These are phyloP conservation scores for Leccinum discolor DNA, from an alignment of 1,284 basidiomycete species.

Conservation along the genomic window DNA sequence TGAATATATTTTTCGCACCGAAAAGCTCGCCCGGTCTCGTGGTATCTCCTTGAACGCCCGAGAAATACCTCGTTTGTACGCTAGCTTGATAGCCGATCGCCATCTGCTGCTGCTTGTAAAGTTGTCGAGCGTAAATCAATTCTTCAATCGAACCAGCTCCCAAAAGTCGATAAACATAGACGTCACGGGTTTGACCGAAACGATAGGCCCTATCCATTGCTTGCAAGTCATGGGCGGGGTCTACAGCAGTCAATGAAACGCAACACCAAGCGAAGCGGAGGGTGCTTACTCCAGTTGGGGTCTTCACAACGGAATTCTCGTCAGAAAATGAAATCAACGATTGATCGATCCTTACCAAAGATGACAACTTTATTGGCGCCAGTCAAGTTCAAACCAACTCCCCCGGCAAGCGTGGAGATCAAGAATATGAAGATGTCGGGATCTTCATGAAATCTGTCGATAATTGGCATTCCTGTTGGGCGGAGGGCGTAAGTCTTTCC, in stretches of 20 bases:
- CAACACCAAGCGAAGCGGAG: not conserved
- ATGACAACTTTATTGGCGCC: constrained; percentile 86
- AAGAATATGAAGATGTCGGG: constrained; percentile 75
- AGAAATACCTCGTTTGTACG: constrained; percentile 79
- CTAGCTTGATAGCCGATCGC: constrained; percentile 83
- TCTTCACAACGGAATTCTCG: constrained; percentile 43
- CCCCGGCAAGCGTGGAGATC: constrained; percentile 79
- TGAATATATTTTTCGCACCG: constrained; percentile 82
- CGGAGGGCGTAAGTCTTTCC: constrained; percentile 11
- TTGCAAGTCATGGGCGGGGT: constrained; percentile 86
- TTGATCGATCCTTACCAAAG: constrained; percentile 55
- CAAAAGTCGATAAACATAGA: constrained; percentile 82
- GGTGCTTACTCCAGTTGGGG: constrained; percentile 83
- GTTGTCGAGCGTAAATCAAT: constrained; percentile 81
- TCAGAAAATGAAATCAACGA: not conserved
- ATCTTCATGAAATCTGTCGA: constrained; percentile 82
- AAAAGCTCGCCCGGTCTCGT: constrained; percentile 79
- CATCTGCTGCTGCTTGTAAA: constrained; percentile 92
- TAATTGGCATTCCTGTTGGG: constrained; percentile 73
- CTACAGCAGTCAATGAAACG: constrained; percentile 35
- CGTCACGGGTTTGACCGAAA: constrained; percentile 87
- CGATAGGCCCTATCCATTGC: constrained; percentile 90
- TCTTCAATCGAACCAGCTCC: constrained; percentile 88
- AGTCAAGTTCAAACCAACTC: constrained; percentile 75
- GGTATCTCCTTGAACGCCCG: constrained; percentile 79